Evolutionary conservation across 192 early-diverging fungal genomes (phyloP).

Genomic region (Lunasporangiospora selenospora): DNA sequence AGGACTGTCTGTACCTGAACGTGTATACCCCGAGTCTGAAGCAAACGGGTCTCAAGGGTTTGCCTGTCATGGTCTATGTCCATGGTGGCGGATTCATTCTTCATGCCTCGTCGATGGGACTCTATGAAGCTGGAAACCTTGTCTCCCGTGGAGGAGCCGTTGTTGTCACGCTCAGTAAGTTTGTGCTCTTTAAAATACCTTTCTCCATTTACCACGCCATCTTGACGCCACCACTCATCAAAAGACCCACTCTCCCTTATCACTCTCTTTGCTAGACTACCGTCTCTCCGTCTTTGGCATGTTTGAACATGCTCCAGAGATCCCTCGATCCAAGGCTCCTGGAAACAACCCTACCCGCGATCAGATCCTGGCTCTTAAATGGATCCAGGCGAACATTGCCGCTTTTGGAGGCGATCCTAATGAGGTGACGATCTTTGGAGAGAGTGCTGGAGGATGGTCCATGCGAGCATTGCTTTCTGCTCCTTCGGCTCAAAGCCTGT

Average conservation of each 20-base stretch:
- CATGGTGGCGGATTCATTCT: conserved; percentile 11
- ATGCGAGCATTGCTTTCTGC: conserved; percentile 18
- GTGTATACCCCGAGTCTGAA: conserved; percentile 36
- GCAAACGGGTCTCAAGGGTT: background rate
- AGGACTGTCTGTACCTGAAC: conserved; percentile 45
- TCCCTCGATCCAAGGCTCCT: conserved; percentile 7
- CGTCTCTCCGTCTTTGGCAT: conserved; percentile 21
- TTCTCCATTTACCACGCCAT: background rate
- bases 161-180: conserved; percentile 31
- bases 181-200: background rate
- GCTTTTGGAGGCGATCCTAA: conserved; percentile 68
- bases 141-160: conserved; percentile 38
- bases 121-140: conserved; percentile 36
- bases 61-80: conserved; percentile 36
- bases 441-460: conserved; percentile 24
- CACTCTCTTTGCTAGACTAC: conserved; percentile 8
- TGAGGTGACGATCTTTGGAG: conserved; percentile 63
- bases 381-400: conserved; percentile 69
- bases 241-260: no score
- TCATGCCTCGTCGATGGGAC: background rate
- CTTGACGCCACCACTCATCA: background rate
- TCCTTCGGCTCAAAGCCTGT: conserved; percentile 15
- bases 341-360: conserved; percentile 19
- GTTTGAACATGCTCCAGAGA: conserved; percentile 6
- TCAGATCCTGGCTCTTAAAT: conserved; percentile 54